phyloP scores from a whole-genome alignment of 148 eudicot species.

The Fagopyrum tataricum region DNA sequence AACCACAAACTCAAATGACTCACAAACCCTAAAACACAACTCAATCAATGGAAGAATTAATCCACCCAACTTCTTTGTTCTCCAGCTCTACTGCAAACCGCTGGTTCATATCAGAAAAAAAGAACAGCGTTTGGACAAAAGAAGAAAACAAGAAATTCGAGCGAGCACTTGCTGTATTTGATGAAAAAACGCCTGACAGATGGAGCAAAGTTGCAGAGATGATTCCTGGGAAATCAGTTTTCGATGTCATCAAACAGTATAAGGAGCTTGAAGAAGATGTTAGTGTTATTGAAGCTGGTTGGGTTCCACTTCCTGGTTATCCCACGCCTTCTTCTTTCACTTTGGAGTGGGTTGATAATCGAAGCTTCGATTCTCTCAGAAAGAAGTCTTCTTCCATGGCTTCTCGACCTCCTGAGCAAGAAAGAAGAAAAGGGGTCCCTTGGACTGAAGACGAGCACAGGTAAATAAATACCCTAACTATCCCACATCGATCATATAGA shows the following conservation, averaged over 20 bases:
- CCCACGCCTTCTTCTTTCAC: constrained; percentile 35
- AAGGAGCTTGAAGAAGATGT: constrained; percentile 60
- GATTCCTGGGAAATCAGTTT: constrained; percentile 71
- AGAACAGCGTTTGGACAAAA: constrained; percentile 51
- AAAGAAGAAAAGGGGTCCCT: constrained; percentile 80
- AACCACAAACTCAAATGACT: neutral
- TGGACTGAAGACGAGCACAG: constrained; percentile 98
- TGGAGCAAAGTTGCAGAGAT: constrained; percentile 60
- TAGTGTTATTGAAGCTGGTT: constrained; percentile 72
- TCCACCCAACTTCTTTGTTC: neutral
- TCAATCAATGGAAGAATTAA: neutral
- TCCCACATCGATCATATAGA: neutral
- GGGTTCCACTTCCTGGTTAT: constrained; percentile 72
- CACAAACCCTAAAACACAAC: neutral
- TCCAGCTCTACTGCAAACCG: neutral
- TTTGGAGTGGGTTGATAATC: constrained; percentile 40
- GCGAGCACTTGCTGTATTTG: constrained; percentile 65
- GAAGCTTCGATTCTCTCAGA: constrained; percentile 15
- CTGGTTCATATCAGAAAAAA: constrained; percentile 27
- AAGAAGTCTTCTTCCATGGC: constrained; percentile 26
- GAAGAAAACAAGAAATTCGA: constrained; percentile 90
- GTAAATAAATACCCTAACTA: constrained; percentile 33
- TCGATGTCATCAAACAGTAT: constrained; percentile 65
- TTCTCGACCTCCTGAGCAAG: constrained; percentile 38
- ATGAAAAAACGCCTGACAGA: constrained; percentile 58